Conservation (phyloP, 768 basidiomycete genomes). For the Lactarius hatsudake region DNA sequence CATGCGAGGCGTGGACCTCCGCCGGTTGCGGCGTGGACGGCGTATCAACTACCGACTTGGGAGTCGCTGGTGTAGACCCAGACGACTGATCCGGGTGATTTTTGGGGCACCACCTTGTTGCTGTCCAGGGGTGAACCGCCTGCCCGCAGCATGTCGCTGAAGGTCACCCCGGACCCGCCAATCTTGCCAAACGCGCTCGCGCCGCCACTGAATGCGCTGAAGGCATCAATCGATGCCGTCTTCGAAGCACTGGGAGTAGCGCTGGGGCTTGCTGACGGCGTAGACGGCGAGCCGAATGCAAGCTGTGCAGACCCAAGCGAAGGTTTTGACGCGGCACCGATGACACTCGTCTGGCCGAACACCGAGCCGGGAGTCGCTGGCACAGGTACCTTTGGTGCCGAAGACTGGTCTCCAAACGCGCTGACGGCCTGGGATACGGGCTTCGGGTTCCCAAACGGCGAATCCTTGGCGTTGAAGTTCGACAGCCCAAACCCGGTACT, state of each 20-base stretch:
- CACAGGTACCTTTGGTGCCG: slow-evolving; percentile 29
- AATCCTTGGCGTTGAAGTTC: slow-evolving; percentile 27
- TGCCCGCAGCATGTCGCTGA: slow-evolving; percentile 56
- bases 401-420: slow-evolving; percentile 14
- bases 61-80: neutral
- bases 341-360: slow-evolving; percentile 35
- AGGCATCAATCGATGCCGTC: slow-evolving; percentile 37
- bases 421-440: slow-evolving; percentile 23
- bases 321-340: slow-evolving; percentile 4
- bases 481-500: slow-evolving; percentile 22
- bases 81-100: slow-evolving; percentile 10
- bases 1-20: neutral
- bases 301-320: slow-evolving; percentile 38
- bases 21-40: slow-evolving; percentile 19
- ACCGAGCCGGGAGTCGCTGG: slow-evolving; percentile 35
- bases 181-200: slow-evolving; percentile 43
- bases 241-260: slow-evolving; percentile 30
- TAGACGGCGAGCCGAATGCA: slow-evolving; percentile 37
- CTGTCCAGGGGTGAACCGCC: slow-evolving; percentile 23
- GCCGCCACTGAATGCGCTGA: slow-evolving; percentile 37
- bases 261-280: slow-evolving; percentile 5
- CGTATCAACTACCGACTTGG: slow-evolving; percentile 14
- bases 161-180: slow-evolving; percentile 47
- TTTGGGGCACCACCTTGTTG: slow-evolving; percentile 1
- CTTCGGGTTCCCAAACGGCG: slow-evolving; percentile 31